Percentiles rank a stretch among this genome's conserved stretches.
phyloP scores from a whole-genome alignment of 75 land plant species.

The Sequoiadendron giganteum region DNA sequence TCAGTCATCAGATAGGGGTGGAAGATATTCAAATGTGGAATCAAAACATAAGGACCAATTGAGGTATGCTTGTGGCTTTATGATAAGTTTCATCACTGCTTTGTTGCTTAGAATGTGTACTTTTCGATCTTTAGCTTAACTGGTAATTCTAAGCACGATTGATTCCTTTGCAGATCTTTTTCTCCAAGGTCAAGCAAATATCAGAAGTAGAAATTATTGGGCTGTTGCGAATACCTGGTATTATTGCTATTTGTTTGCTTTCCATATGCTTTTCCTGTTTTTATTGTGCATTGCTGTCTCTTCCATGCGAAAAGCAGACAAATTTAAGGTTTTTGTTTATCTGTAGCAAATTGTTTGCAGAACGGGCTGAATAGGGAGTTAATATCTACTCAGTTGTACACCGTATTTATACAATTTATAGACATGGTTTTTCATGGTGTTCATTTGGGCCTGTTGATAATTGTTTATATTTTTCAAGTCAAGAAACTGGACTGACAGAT shows the following conservation, averaged over 20 bases:
- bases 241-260: not conserved
- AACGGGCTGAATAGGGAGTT: not conserved
- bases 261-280: no score
- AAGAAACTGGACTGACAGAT: no score
- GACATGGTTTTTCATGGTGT: no score
- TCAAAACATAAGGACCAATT: not conserved
- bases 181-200: not conserved
- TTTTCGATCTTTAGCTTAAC: not conserved
- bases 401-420: not conserved
- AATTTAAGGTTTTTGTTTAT: not conserved
- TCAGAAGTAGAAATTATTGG: not conserved
- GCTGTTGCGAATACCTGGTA: not conserved
- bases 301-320: not conserved
- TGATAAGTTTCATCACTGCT: not conserved
- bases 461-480: no score
- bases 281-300: not conserved
- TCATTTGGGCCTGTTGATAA: no score
- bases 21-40: not conserved
- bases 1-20: not conserved
- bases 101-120: not conserved
- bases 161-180: not conserved
- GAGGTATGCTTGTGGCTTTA: not conserved
- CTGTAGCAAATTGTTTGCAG: not conserved
- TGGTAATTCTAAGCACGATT: not conserved
- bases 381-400: not conserved